phyloP scores from a whole-genome alignment of 306 rosid species.

The Calophaca sinica region DNA sequence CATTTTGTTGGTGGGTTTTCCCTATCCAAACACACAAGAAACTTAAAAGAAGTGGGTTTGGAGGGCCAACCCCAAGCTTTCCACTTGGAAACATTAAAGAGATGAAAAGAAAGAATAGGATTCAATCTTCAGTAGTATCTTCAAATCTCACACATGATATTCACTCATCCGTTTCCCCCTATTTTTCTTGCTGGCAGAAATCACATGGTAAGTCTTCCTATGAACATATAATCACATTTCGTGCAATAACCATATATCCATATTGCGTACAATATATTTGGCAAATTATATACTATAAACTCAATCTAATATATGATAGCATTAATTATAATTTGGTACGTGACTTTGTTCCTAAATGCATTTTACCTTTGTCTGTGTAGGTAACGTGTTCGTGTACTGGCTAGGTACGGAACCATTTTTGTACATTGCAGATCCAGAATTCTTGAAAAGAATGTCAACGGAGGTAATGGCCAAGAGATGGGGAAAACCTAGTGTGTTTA shows the following conservation, averaged over 20 bases:
- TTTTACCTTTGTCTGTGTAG: constrained; percentile 45
- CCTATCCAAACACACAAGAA: constrained; percentile 58
- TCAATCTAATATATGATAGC: too few relatives aligned
- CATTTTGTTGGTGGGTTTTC: constrained; percentile 63
- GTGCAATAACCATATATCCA: too few relatives aligned
- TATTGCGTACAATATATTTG: too few relatives aligned
- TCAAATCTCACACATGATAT: constrained; percentile 63
- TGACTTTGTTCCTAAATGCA: neutral
- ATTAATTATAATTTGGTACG: too few relatives aligned
- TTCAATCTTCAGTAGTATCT: constrained; percentile 24
- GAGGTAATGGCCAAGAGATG: constrained; percentile 74
- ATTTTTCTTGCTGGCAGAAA: constrained; percentile 75
- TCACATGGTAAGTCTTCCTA: constrained; percentile 59
- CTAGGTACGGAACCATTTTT: constrained; percentile 87
- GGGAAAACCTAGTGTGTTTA: constrained; percentile 86
- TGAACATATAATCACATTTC: neutral
- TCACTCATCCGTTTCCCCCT: constrained; percentile 73
- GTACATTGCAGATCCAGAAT: constrained; percentile 74
- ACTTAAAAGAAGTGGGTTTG: constrained; percentile 66
- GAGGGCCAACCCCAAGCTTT: constrained; percentile 77
- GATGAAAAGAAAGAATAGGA: constrained; percentile 59
- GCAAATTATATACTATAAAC: too few relatives aligned
- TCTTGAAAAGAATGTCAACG: constrained; percentile 69
- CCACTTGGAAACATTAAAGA: constrained; percentile 78
- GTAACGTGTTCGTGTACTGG: constrained; percentile 79